phyloP scores from a whole-genome alignment of 148 eudicot species.

The Arbutus unedo region DNA sequence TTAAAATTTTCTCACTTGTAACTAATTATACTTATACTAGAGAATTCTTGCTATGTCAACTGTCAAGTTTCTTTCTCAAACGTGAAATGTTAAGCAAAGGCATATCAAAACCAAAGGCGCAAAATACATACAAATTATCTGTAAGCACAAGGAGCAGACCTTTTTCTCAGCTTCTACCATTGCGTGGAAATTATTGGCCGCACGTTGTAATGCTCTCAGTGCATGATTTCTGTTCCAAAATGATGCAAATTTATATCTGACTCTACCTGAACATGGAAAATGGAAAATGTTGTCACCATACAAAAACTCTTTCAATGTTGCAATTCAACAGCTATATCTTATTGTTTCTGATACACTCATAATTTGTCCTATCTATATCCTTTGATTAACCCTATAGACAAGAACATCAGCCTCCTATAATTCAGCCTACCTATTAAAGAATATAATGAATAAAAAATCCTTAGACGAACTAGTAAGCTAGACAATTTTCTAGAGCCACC shows the following conservation, averaged over 20 bases:
- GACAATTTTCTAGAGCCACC: neutral
- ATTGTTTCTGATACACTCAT: neutral
- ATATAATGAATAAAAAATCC: neutral
- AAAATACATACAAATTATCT: neutral
- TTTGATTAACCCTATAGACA: neutral
- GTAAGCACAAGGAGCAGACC: slow-evolving; percentile 37
- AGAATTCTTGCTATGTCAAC: neutral
- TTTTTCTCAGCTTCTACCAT: slow-evolving; percentile 89
- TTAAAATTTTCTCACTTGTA: neutral
- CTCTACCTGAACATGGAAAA: slow-evolving; percentile 64
- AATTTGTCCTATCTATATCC: neutral
- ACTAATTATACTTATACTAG: neutral
- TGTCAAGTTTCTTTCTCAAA: neutral
- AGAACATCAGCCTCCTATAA: slow-evolving; percentile 12
- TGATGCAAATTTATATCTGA: slow-evolving; percentile 92
- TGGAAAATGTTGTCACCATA: neutral
- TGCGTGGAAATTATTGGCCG: slow-evolving; percentile 50
- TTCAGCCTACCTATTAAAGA: neutral
- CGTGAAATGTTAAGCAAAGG: neutral
- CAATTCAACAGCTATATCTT: neutral
- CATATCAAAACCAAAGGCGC: neutral
- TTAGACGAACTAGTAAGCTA: neutral
- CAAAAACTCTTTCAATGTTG: neutral
- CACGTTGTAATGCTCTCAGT: slow-evolving; percentile 64
- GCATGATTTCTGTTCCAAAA: slow-evolving; percentile 97